Evolutionary conservation across 257 asterid species (phyloP).

Genomic region (Nicotiana undulata): DNA sequence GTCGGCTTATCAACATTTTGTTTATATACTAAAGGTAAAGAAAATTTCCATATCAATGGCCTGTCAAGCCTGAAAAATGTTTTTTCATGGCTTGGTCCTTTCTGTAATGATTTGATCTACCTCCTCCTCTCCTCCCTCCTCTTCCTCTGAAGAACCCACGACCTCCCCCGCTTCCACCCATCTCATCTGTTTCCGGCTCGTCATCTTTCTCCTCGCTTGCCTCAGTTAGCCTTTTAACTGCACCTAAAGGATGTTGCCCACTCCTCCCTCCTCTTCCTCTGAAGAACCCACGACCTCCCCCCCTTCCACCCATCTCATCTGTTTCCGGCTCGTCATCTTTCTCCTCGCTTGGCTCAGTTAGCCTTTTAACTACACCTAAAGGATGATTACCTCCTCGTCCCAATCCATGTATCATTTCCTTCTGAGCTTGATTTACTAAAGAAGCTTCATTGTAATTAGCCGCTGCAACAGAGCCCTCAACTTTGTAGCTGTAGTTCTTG

Average conservation of each 20-base stretch:
- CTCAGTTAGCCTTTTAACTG: conserved; percentile 31
- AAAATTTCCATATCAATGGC: conserved; percentile 3
- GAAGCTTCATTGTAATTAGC: conserved; percentile 57
- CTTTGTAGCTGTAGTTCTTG: conserved; percentile 88
- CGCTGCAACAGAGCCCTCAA: conserved; percentile 80
- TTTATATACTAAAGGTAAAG: neutral
- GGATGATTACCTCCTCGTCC: conserved; percentile 91
- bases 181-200: conserved; percentile 17
- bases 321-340: conserved; percentile 16
- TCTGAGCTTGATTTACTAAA: conserved; percentile 60
- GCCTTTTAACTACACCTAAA: conserved; percentile 48
- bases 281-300: conserved; percentile 22
- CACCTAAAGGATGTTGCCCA: conserved; percentile 67
- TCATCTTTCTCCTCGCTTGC: conserved; percentile 11
- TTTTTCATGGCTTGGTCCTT: conserved; percentile 71
- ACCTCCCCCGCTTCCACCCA: conserved; percentile 22
- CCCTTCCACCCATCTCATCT: conserved; percentile 22
- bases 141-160: conserved; percentile 36
- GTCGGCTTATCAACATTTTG: conserved; percentile 2
- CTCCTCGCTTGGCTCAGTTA: conserved; percentile 5
- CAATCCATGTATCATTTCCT: conserved; percentile 67
- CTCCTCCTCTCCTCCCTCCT: conserved; percentile 32
- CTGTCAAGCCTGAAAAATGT: conserved; percentile 60
- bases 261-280: conserved; percentile 41
- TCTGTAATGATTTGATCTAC: conserved; percentile 35